Conservation (phyloP, 2,329 filamentous ascomycete genomes). For the Colletotrichum eremochloae region DNA sequence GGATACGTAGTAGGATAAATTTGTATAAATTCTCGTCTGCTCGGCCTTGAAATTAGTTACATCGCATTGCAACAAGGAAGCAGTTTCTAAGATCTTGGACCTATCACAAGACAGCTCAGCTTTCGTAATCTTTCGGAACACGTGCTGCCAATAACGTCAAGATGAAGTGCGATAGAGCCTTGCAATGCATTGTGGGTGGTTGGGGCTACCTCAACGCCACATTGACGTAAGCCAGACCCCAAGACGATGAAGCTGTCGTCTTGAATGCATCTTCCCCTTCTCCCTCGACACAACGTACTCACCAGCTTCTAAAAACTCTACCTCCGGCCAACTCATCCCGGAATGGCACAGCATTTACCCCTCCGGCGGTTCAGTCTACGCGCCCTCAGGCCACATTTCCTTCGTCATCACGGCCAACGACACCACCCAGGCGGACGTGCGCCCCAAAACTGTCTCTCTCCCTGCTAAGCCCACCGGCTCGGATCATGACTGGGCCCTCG, state of each 20-base stretch:
- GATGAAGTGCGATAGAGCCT: slow-evolving; percentile 26
- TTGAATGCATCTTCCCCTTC: no score
- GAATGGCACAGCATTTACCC: slow-evolving; percentile 35
- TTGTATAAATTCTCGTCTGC: background rate
- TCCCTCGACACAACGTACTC: background rate
- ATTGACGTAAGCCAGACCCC: slow-evolving; percentile 2
- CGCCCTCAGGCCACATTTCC: slow-evolving; percentile 16
- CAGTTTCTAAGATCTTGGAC: background rate
- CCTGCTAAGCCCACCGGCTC: slow-evolving; percentile 16
- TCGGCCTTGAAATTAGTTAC: no score
- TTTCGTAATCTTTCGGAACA: background rate
- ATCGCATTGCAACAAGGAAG: background rate
- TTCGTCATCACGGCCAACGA: slow-evolving; percentile 36
- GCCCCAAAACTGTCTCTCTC: slow-evolving; percentile 15
- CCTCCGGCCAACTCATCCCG: slow-evolving; percentile 15
- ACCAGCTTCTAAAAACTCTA: background rate
- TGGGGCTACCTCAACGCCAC: slow-evolving; percentile 34
- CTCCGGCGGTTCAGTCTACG: slow-evolving; percentile 19
- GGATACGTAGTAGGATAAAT: background rate
- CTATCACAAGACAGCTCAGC: background rate
- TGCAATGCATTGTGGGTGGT: slow-evolving; percentile 15
- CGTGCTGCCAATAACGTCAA: background rate
- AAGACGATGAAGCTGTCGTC: background rate
- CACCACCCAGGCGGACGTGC: slow-evolving; percentile 23
- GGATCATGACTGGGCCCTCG: slow-evolving; percentile 19